Base-by-base conservation (phyloP, 768 basidiomycete genomes). In the Boletus rubescentipes region DNA sequence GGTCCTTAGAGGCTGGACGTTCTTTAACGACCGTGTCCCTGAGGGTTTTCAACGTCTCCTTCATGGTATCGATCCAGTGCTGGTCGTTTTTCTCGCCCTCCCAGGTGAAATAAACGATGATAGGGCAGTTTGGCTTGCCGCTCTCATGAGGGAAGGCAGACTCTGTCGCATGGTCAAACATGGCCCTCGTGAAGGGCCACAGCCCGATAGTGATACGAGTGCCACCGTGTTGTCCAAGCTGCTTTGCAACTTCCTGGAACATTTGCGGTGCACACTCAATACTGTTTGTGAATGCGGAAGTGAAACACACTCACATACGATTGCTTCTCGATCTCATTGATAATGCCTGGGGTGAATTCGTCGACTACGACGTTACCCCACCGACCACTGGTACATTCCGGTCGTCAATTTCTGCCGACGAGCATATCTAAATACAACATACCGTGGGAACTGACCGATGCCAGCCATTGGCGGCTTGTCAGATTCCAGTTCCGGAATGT, bases 351-450 rank as follows among this genome's bases (percentile, higher is more conserved):
- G 29, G 52, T 63, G 36, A 48, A 63, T n/a, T 61, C 32, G 26
- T 59, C 51, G 30, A 55, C 57, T 50, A 59, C 43, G 2, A 63
- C 58, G 3, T 53, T 63, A 1, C 61, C 61, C 57, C 61, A 63
- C 11, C 59, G 59, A 26, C 59, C 59, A 20, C 58, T 60, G 30
- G n/a, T 16, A n/a, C 10, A 30, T 7, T 34, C 16, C 9, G 10
- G 39, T 34, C 5, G 21, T 46, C 40, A 31, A 21, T 45, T 21
- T 18, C 11, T 18, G 29, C 14, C n/a, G 23, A 38, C n/a, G 15
- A 38, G 42, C 7, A 15, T 32, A 18, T 2, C 3, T 3, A 11
- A 15, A 23, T 9, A 8, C 20, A 35, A 23, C 54, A 3, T 18
- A 54, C 54, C 51, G 54, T 30, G 54, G 51, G 18, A 53, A 46